Evolutionary conservation across 2,329 filamentous ascomycete genomes (phyloP).

Genomic region (Amauroascus niger): DNA sequence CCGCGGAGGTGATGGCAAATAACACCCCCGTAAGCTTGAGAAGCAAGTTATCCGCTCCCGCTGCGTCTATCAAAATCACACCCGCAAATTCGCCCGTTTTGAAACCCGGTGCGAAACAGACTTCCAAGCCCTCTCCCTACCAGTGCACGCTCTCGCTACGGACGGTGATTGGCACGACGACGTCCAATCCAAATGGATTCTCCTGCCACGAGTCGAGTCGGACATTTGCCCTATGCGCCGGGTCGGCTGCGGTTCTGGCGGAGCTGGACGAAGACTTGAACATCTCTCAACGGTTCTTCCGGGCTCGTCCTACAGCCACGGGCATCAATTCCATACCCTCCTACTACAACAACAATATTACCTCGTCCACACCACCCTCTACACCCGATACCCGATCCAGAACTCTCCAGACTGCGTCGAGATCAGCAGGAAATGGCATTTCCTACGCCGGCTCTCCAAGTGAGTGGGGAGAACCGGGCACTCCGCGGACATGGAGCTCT

Average conservation of each 20-base stretch:
- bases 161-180: constrained; percentile 85
- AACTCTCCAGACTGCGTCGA: constrained; percentile 44
- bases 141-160: constrained; percentile 56
- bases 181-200: constrained; percentile 73
- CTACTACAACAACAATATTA: constrained; percentile 40
- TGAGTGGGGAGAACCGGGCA: constrained; percentile 50
- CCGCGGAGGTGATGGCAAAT: constrained; percentile 31
- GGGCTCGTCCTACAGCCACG: constrained; percentile 63
- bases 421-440: constrained; percentile 30
- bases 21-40: constrained; percentile 26
- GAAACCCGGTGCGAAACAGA: constrained; percentile 52
- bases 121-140: constrained; percentile 40
- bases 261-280: constrained; percentile 58
- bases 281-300: constrained; percentile 75
- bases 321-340: constrained; percentile 54
- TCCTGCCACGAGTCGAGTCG: constrained; percentile 61
- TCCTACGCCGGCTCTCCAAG: constrained; percentile 40
- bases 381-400: constrained; percentile 49
- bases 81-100: constrained; percentile 67
- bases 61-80: constrained; percentile 52
- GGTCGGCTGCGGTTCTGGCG: constrained; percentile 84
- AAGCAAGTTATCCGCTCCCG: constrained; percentile 27
- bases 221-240: constrained; percentile 81
- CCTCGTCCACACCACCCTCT: constrained; percentile 44
- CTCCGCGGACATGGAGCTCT: constrained; percentile 70